A percentile compares a stretch with the other conserved stretches of the same genome.
Conservation (phyloP, 805 yeast genomes). For the Metschnikowia peoriensis region DNA sequence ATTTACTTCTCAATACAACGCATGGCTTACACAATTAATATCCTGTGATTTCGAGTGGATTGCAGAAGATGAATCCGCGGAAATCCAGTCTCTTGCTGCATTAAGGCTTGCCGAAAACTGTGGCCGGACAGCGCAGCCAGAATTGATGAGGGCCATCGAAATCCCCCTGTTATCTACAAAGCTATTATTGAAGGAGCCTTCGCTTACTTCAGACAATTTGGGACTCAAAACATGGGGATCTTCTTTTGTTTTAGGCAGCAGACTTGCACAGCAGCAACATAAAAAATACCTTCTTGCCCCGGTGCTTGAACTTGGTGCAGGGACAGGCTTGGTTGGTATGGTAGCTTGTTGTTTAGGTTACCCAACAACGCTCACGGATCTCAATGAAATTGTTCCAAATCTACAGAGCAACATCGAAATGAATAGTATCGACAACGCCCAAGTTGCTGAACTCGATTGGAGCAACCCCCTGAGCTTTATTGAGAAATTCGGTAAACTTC, state of each 20-base stretch:
- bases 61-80: slow-evolving; percentile 29
- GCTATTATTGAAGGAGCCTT: slow-evolving; percentile 67
- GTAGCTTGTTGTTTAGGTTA: slow-evolving; percentile 55
- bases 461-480: slow-evolving; percentile 47
- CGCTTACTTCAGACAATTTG: slow-evolving; percentile 79
- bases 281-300: slow-evolving; percentile 22
- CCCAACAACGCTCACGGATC: slow-evolving; percentile 62
- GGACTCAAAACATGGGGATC: slow-evolving; percentile 98
- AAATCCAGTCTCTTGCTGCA: slow-evolving; percentile 57
- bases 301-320: slow-evolving; percentile 84
- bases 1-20: slow-evolving; percentile 38
- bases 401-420: slow-evolving; percentile 53
- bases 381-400: slow-evolving; percentile 74
- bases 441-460: slow-evolving; percentile 75
- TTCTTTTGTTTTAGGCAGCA: slow-evolving; percentile 62
- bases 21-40: slow-evolving; percentile 49
- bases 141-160: slow-evolving; percentile 57
- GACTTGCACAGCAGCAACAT: slow-evolving; percentile 31
- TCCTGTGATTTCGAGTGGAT: slow-evolving; percentile 52
- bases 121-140: slow-evolving; percentile 82
- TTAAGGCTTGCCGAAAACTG: slow-evolving; percentile 72
- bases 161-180: slow-evolving; percentile 15
- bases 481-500: slow-evolving; percentile 21
- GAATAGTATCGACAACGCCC: slow-evolving; percentile 41
- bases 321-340: slow-evolving; percentile 91